A percentile compares a stretch with the other conserved stretches of the same genome.
Conservation (phyloP, 75 land plant species). For the Ceratopteris richardii region DNA sequence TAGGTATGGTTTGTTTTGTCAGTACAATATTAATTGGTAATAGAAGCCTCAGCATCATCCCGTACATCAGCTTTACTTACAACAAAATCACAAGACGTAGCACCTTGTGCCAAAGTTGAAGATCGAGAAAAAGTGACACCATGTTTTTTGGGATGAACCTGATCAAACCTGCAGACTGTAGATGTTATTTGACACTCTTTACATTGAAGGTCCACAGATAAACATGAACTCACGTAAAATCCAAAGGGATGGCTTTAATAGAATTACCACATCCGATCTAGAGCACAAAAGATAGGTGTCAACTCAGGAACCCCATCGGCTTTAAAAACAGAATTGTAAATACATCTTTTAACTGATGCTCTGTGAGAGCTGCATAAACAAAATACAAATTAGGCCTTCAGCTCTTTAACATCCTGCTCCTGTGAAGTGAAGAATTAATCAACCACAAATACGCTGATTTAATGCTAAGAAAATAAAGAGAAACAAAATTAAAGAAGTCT, state of each 20-base stretch:
- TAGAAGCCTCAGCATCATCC: too few species aligned
- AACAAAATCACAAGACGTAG: slow-evolving; percentile 7
- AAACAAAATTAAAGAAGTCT: too few species aligned
- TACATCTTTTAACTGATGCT: slow-evolving; percentile 11
- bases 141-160: slow-evolving; percentile 13
- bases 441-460: too few species aligned
- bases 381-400: too few species aligned
- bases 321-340: slow-evolving; percentile 14
- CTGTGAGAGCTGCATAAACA: slow-evolving; percentile 11
- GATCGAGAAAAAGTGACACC: slow-evolving; percentile 12
- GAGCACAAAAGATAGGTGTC: slow-evolving; percentile 19
- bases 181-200: background rate
- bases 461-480: too few species aligned
- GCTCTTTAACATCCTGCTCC: too few species aligned
- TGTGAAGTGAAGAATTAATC: too few species aligned
- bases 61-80: too few species aligned
- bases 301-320: slow-evolving; percentile 16
- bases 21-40: too few species aligned
- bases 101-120: slow-evolving; percentile 15
- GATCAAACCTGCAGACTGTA: slow-evolving; percentile 10
- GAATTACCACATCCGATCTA: slow-evolving; percentile 21
- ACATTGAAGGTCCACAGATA: too few species aligned
- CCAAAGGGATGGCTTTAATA: background rate
- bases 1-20: too few species aligned
- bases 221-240: background rate